Conservation (phyloP, 345 rosid genomes). For the Crucihimalaya himalaica region DNA sequence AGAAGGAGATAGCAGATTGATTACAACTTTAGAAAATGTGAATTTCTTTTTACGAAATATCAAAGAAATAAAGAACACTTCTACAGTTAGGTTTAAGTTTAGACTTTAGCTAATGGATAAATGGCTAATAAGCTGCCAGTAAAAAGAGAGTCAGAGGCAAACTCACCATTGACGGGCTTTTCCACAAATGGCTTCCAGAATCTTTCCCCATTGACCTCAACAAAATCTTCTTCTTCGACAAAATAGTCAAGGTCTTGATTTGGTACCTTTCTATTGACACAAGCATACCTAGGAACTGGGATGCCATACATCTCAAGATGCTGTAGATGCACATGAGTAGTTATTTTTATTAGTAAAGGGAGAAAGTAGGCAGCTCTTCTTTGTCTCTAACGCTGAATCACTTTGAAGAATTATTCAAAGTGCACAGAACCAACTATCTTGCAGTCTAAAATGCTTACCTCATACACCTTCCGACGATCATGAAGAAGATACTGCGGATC, state of each 20-base stretch:
- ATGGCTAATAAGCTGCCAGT: background rate
- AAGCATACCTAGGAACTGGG: slow-evolving; percentile 96
- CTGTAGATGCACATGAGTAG: slow-evolving; percentile 47
- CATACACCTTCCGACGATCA: slow-evolving; percentile 96
- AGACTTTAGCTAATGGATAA: background rate
- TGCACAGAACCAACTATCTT: slow-evolving; percentile 1
- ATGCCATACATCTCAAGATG: slow-evolving; percentile 90
- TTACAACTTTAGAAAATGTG: background rate
- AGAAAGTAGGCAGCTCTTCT: background rate
- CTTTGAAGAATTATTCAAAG: background rate
- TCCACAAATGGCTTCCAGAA: slow-evolving; percentile 99
- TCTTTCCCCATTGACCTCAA: slow-evolving; percentile 92
- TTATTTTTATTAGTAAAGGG: slow-evolving; percentile 1
- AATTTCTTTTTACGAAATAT: background rate
- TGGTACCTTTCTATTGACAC: slow-evolving; percentile 83
- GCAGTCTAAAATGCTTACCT: slow-evolving; percentile 57
- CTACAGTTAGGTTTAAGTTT: background rate
- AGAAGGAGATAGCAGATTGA: background rate
- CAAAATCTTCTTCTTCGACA: slow-evolving; percentile 94
- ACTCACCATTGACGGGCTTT: slow-evolving; percentile 93
- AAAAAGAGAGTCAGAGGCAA: slow-evolving; percentile 7
- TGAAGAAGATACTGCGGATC: slow-evolving; percentile 95
- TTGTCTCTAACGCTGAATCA: background rate
- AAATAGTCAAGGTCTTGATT: slow-evolving; percentile 88
- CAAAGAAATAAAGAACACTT: background rate